phyloP scores from a whole-genome alignment of 805 yeast genomes.

The Suhomyces prunicola region DNA sequence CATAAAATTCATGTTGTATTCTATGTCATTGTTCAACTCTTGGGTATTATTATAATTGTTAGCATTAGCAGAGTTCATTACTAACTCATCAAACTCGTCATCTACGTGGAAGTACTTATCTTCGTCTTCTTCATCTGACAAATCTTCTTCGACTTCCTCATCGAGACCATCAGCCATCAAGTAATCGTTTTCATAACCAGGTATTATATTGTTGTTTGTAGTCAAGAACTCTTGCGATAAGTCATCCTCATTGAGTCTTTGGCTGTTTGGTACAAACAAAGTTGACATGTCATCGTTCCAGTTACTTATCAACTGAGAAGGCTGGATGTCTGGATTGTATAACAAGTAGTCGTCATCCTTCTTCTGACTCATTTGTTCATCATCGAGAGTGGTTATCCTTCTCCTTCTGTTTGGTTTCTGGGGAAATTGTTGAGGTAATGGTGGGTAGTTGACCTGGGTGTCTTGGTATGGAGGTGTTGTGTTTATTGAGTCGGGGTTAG shows the following conservation, averaged over 20 bases:
- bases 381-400: conserved; percentile 32
- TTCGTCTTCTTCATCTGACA: conserved; percentile 39
- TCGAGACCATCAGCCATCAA: conserved; percentile 33
- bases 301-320: conserved; percentile 33
- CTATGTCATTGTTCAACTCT: not conserved
- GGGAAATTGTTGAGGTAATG: conserved; percentile 11
- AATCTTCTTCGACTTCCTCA: conserved; percentile 43
- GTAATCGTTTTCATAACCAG: conserved; percentile 37
- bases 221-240: conserved; percentile 6
- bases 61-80: conserved; percentile 12
- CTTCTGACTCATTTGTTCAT: conserved; percentile 13
- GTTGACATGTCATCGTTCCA: conserved; percentile 25
- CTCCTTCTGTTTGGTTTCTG: conserved; percentile 22
- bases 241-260: conserved; percentile 10
- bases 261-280: conserved; percentile 26
- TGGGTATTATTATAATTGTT: not conserved
- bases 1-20: conserved; percentile 8
- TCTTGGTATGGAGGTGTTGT: conserved; percentile 11
- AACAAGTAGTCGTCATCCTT: conserved; percentile 37
- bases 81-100: conserved; percentile 27
- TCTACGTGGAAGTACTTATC: conserved; percentile 38
- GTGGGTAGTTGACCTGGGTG: conserved; percentile 7
- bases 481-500: conserved; percentile 32
- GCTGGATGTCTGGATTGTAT: conserved; percentile 42
- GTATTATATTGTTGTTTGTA: conserved; percentile 15